Evolutionary conservation across 31 red algal species (phyloP).

Genomic region (Asparagopsis taxiformis): DNA sequence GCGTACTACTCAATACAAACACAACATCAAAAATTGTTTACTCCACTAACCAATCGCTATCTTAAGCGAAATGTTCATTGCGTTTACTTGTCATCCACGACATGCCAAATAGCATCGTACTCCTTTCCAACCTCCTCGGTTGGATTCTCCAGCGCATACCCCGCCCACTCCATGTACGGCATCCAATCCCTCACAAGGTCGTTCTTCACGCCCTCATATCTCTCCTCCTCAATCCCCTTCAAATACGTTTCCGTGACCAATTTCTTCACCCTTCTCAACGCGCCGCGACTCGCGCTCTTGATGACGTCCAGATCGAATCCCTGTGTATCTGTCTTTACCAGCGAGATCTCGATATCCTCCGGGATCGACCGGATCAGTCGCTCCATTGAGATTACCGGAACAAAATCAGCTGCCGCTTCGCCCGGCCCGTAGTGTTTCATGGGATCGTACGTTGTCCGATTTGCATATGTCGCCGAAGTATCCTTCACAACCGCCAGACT

Average conservation of each 20-base stretch:
- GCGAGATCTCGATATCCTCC: neutral
- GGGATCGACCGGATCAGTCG: slow-evolving; percentile 2
- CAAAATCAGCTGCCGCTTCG: slow-evolving; percentile 4
- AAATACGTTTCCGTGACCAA: slow-evolving; percentile 24
- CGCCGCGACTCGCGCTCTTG: neutral
- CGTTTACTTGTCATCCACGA: too few species aligned
- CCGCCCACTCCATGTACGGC: slow-evolving; percentile 20
- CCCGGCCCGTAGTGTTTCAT: slow-evolving; percentile 1
- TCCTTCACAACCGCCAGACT: slow-evolving; percentile 5
- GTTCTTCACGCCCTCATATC: slow-evolving; percentile 24
- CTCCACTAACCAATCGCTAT: too few species aligned
- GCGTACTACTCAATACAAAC: too few species aligned
- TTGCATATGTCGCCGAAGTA: neutral
- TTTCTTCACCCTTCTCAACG: slow-evolving; percentile 13
- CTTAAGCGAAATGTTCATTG: too few species aligned
- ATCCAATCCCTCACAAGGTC: slow-evolving; percentile 32
- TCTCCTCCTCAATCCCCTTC: neutral
- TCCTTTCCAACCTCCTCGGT: slow-evolving; percentile 6
- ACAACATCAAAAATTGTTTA: too few species aligned
- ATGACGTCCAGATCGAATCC: slow-evolving; percentile 26
- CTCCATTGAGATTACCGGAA: slow-evolving; percentile 20
- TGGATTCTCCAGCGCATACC: slow-evolving; percentile 12
- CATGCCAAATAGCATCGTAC: slow-evolving; percentile 36
- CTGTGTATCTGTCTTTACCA: slow-evolving; percentile 35
- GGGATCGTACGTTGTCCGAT: slow-evolving; percentile 7